Evolutionary conservation across 2,329 filamentous ascomycete species (phyloP), one percentile per base, ranked within the genome.

Genomic region (Remersonia thermophila): DNA sequence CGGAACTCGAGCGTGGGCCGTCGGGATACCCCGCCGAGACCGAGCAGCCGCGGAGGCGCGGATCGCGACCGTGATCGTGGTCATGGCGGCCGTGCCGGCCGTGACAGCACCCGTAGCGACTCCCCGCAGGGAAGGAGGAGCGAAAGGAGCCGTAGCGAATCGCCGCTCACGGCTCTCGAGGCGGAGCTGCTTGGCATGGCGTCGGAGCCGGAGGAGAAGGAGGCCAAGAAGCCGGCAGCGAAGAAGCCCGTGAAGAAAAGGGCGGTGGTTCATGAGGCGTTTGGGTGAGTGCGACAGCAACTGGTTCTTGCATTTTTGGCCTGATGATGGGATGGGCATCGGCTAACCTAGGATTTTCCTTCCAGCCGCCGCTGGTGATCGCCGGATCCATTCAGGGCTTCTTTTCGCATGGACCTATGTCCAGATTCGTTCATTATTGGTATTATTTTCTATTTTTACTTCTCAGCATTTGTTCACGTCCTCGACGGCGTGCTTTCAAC

Each of bases 261-360:
- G 9, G 38, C 42, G 5, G 39, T 45, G 18, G 46, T 50, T 14
- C 41, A 46, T n/a, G 42, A 42, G 1, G 47, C 43, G 2, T 50
- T 45, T 34, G 40, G 37, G 46, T 49, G 35, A 44, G 44, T 23
- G 16, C 11, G n/a, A n/a, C n/a, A n/a, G n/a, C 13, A 4, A n/a
- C 26, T 27, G 26, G 5, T 27, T n/a, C n/a, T n/a, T n/a, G n/a
- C n/a, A n/a, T n/a, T n/a, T n/a, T n/a, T n/a, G n/a, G n/a, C n/a
- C n/a, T n/a, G n/a, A n/a, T n/a, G n/a, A n/a, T n/a, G n/a, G n/a
- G n/a, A n/a, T n/a, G n/a, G n/a, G n/a, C n/a, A n/a, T n/a, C n/a
- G n/a, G n/a, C n/a, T n/a, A n/a, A n/a, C n/a, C n/a, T n/a, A n/a
- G n/a, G n/a, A n/a, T n/a, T n/a, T n/a, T n/a, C n/a, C n/a, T n/a